phyloP scores from a whole-genome alignment of 106 monocot genomes.

The Dioscorea zingiberensis region DNA sequence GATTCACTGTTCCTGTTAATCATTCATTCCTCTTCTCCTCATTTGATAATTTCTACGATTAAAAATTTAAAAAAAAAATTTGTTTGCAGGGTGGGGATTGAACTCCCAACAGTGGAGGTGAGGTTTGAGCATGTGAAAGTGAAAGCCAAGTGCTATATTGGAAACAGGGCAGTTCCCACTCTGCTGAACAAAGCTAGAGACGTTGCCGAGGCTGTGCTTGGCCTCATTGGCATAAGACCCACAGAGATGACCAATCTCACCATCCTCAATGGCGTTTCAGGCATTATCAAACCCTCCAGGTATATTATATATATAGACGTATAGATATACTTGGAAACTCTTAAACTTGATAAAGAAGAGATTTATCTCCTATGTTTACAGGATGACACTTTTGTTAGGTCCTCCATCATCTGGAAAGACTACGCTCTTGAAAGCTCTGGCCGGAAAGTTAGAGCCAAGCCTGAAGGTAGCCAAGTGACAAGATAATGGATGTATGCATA shows the following conservation, averaged over 20 bases:
- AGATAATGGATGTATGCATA: too few species aligned
- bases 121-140: slow-evolving; percentile 42
- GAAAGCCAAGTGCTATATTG: slow-evolving; percentile 50
- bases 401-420: slow-evolving; percentile 83
- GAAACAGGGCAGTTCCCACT: slow-evolving; percentile 55
- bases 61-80: too few species aligned
- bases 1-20: background rate
- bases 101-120: slow-evolving; percentile 60
- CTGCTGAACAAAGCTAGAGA: slow-evolving; percentile 36
- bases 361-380: background rate
- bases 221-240: slow-evolving; percentile 25
- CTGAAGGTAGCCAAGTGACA: slow-evolving; percentile 33
- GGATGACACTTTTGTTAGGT: slow-evolving; percentile 75
- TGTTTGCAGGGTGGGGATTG: slow-evolving; percentile 36
- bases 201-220: slow-evolving; percentile 28
- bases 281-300: slow-evolving; percentile 52
- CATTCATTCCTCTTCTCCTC: background rate
- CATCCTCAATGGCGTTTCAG: slow-evolving; percentile 54
- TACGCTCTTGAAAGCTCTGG: slow-evolving; percentile 53
- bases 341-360: too few species aligned
- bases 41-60: background rate
- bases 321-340: too few species aligned
- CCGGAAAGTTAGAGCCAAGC: slow-evolving; percentile 45
- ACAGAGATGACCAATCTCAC: slow-evolving; percentile 33
- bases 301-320: background rate